Conservation (phyloP, 2,329 filamentous ascomycete species). For the Sarocladium brachiariae region DNA sequence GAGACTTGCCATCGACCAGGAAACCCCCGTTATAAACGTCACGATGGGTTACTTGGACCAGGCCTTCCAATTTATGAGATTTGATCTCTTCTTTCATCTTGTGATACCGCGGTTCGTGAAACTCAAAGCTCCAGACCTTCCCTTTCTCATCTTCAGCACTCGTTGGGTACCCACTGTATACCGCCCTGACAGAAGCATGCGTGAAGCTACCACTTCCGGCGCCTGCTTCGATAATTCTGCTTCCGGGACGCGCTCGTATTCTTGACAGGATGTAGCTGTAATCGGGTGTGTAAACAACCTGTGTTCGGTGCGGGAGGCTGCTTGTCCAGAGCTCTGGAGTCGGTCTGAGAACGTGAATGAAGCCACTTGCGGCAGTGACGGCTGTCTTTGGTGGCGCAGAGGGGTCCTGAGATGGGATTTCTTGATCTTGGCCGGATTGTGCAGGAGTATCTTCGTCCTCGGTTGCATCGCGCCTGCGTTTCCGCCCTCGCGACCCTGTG, state of each 20-base stretch:
- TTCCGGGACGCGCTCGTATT: constrained; percentile 66
- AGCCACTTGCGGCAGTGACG: constrained; percentile 56
- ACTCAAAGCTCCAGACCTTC: constrained; percentile 77
- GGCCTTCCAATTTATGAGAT: constrained; percentile 56
- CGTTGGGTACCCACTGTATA: constrained; percentile 63
- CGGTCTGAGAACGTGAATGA: constrained; percentile 70
- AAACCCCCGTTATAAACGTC: constrained; percentile 77
- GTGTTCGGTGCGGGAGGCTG: constrained; percentile 72
- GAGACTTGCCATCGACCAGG: constrained; percentile 50
- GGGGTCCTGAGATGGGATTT: constrained; percentile 16
- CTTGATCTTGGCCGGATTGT: constrained; percentile 26
- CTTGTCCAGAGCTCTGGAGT: constrained; percentile 79
- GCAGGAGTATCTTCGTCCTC: constrained; percentile 31
- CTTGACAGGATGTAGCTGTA: constrained; percentile 79
- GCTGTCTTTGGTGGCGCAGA: constrained; percentile 36
- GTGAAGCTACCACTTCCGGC: constrained; percentile 80
- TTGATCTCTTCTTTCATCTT: constrained; percentile 63
- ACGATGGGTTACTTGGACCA: constrained; percentile 69
- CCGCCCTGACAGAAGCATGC: constrained; percentile 67
- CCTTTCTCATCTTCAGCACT: constrained; percentile 43
- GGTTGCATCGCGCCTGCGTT: constrained; percentile 45
- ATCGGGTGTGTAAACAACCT: constrained; percentile 82
- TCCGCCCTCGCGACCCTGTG: constrained; percentile 79
- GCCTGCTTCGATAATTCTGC: constrained; percentile 70
- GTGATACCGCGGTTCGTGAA: constrained; percentile 63